Percentiles rank a stretch among this genome's conserved stretches.
Conservation (phyloP, 495 filamentous ascomycete genomes). For the Lindgomyces ingoldianus region DNA sequence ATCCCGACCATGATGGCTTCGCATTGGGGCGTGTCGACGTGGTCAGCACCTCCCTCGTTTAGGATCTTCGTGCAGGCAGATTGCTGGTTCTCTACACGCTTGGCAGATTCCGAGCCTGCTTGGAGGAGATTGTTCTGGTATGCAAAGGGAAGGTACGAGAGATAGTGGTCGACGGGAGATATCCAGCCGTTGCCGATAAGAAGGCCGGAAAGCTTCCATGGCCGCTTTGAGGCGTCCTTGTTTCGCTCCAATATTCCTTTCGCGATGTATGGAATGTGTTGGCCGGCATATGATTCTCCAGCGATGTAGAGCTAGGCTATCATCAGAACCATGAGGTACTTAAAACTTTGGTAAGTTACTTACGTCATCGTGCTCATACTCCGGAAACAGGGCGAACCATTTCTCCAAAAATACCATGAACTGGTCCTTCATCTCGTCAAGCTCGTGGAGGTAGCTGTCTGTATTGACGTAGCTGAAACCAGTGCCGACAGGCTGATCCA, state of each 20-base stretch:
- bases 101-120: conserved; percentile 62
- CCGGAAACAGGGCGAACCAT: conserved; percentile 85
- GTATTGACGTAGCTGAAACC: conserved; percentile 94
- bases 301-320: conserved; percentile 78
- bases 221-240: conserved; percentile 48
- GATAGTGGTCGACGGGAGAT: conserved; percentile 83
- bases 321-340: neutral
- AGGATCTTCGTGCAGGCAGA: conserved; percentile 63
- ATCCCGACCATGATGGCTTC: conserved; percentile 73
- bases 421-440: conserved; percentile 85
- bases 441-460: conserved; percentile 77
- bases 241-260: conserved; percentile 85
- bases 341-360: conserved; percentile 43
- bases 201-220: conserved; percentile 84
- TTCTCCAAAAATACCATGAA: conserved; percentile 87
- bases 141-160: conserved; percentile 77
- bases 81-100: conserved; percentile 68
- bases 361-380: conserved; percentile 92
- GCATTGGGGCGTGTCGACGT: conserved; percentile 68
- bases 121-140: conserved; percentile 72
- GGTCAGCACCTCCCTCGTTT: conserved; percentile 55
- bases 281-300: conserved; percentile 94
- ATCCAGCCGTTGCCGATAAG: conserved; percentile 98
- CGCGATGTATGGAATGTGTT: conserved; percentile 96
- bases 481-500: conserved; percentile 95